These are phyloP conservation scores for Neoboletus magnificus DNA, from an alignment of 768 basidiomycete genomes.

Conservation along the genomic window DNA sequence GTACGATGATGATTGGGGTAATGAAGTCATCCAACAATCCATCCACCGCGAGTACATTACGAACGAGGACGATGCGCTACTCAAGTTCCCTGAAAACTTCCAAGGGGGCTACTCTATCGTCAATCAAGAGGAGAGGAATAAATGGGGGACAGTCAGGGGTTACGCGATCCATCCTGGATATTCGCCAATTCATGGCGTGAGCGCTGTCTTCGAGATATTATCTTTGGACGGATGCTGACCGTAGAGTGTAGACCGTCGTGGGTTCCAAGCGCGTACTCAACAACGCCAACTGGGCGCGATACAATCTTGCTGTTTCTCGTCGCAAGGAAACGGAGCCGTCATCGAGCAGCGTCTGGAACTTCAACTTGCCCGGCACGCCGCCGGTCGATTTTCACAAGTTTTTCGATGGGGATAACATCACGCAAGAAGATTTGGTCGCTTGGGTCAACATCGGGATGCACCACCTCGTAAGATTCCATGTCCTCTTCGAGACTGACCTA, in stretches of 20 bases:
- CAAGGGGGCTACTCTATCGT: constrained; percentile 57
- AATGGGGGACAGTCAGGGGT: constrained; percentile 56
- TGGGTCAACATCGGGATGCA: constrained; percentile 70
- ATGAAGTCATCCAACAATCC: constrained; percentile 50
- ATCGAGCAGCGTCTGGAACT: constrained; percentile 59
- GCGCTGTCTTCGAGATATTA: neutral
- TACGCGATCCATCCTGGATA: constrained; percentile 62
- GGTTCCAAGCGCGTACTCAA: constrained; percentile 57
- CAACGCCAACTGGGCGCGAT: constrained; percentile 66
- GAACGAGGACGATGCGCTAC: constrained; percentile 49
- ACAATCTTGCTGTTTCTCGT: constrained; percentile 55
- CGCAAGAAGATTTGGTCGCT: constrained; percentile 61
- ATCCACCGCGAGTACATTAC: constrained; percentile 46
- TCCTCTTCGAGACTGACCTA: neutral
- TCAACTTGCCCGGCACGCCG: constrained; percentile 55
- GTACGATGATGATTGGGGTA: constrained; percentile 59
- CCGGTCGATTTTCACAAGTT: constrained; percentile 59
- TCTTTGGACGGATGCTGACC: neutral
- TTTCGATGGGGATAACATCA: constrained; percentile 61
- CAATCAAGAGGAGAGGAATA: constrained; percentile 50
- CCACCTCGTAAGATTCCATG: constrained; percentile 43
- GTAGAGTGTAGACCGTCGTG: constrained; percentile 43
- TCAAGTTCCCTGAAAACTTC: constrained; percentile 52
- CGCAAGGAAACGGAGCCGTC: constrained; percentile 61
- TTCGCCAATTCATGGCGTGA: constrained; percentile 50